These are phyloP conservation scores for Hygrophila difformis DNA, from an alignment of 257 asterid species.

Conservation along the genomic window DNA sequence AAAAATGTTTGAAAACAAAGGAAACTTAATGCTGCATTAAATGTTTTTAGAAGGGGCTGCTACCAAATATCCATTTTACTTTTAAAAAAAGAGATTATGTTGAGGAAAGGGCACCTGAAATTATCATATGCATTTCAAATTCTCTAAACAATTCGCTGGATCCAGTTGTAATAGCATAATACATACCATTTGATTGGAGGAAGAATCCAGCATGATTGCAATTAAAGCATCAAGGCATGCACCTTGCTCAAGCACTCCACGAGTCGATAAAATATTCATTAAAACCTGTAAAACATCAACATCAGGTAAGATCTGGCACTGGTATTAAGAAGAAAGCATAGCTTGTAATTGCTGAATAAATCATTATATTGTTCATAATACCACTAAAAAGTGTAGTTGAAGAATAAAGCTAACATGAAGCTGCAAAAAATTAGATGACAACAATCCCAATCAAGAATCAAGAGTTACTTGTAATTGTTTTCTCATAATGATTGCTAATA, in stretches of 20 bases:
- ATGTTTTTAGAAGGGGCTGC: too few species aligned
- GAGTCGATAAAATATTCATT: constrained; percentile 74
- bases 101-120: too few species aligned
- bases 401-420: constrained; percentile 9
- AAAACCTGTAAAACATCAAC: constrained; percentile 48
- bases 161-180: constrained; percentile 3
- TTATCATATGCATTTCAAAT: not conserved
- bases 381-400: constrained; percentile 1
- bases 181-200: constrained; percentile 84
- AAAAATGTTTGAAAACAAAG: too few species aligned
- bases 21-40: too few species aligned
- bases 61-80: too few species aligned
- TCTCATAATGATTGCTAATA: not conserved
- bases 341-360: constrained; percentile 7
- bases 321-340: constrained; percentile 9
- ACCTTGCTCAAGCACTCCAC: constrained; percentile 88
- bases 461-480: not conserved
- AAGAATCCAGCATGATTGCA: constrained; percentile 85
- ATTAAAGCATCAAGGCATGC: constrained; percentile 88
- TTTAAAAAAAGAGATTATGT: too few species aligned
- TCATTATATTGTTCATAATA: constrained; percentile 3
- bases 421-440: not conserved
- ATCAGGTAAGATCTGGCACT: constrained; percentile 12
- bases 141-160: constrained; percentile 7
- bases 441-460: not conserved